Evolutionary conservation across 768 basidiomycete species (phyloP), one percentile per base, ranked within the genome.

Genomic region (Gymnopilus junonius): DNA sequence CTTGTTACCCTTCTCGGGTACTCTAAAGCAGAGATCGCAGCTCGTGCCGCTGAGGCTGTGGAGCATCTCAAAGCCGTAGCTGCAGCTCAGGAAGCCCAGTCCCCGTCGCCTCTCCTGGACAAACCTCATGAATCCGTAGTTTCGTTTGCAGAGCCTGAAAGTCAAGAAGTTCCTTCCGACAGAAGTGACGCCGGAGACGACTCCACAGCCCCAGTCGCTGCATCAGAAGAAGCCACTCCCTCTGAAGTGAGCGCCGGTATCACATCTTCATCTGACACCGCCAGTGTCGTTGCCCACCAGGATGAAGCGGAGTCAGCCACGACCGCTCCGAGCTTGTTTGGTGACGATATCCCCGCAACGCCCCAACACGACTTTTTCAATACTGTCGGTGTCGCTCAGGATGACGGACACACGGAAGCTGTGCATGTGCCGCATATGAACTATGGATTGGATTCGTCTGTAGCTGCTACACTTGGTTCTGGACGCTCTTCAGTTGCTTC

Each of bases 381-480:
- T 65, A 89, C 87, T 29, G 89, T 93, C 70, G 86, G 85, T 40
- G 77, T 83, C 12, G 79, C 80, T 1, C 82, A 84, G 54, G 79
- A 80, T 14, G 76, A 77, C 12, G 78, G 73, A 48, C 78, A 77
- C 48, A 68, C 70, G 25, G 74, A 75, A 37, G 73, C 76, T 32
- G 82, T 93, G 56, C 75, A 81, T 32, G 84, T 95, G 6, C 95
- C 94, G 0, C 94, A 94, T 66, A 88, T 84, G 53, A 92, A 89
- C 68, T 91, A 93, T 61, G 85, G 85, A 4, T 75, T 90, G 31
- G 95, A 95, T 71, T 96, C 95, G 0, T 95, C 93, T 1, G 95
- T 96, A 15, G 97, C 96, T 20, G 97, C 97, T 0, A 99, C 97
- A 0, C 84, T 93, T 29, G 97, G 97, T n/a, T 95, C 93, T 2